Conservation (phyloP, 164 flowering plant genomes). For the Stephania yunnanensis region DNA sequence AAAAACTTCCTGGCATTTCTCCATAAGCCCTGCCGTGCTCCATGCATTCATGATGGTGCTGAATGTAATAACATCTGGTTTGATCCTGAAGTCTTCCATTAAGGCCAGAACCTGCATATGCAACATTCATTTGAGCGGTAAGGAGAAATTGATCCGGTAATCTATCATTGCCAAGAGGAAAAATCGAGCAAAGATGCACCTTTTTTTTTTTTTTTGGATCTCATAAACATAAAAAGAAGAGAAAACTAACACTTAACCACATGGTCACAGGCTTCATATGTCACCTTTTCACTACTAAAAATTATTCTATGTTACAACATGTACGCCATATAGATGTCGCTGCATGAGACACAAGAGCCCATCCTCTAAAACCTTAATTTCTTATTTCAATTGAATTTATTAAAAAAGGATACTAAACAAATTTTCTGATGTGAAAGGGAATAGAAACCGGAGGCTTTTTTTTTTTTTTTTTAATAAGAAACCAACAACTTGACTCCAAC, state of each 20-base stretch:
- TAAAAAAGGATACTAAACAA: background rate
- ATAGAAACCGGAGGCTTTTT: background rate
- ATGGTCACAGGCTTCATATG: background rate
- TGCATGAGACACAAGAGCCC: background rate
- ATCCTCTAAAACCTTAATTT: background rate
- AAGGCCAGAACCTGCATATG: slow-evolving; percentile 52
- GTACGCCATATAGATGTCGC: background rate
- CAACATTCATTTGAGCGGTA: background rate
- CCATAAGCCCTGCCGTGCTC: slow-evolving; percentile 82
- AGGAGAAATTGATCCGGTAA: background rate
- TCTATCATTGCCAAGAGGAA: background rate
- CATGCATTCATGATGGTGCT: slow-evolving; percentile 96
- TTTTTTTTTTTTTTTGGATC: background rate
- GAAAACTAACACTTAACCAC: background rate
- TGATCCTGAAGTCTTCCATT: slow-evolving; percentile 79
- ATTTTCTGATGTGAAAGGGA: background rate
- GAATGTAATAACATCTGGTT: slow-evolving; percentile 89
- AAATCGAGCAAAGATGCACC: background rate
- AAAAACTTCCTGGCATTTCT: slow-evolving; percentile 68
- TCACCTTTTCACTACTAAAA: background rate
- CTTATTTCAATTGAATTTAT: background rate
- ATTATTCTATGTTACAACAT: background rate
- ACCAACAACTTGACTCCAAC: background rate
- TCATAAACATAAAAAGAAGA: background rate
- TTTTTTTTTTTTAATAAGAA: background rate